Base-by-base conservation (phyloP, 768 basidiomycete genomes). In the Tremella yokohamensis region DNA sequence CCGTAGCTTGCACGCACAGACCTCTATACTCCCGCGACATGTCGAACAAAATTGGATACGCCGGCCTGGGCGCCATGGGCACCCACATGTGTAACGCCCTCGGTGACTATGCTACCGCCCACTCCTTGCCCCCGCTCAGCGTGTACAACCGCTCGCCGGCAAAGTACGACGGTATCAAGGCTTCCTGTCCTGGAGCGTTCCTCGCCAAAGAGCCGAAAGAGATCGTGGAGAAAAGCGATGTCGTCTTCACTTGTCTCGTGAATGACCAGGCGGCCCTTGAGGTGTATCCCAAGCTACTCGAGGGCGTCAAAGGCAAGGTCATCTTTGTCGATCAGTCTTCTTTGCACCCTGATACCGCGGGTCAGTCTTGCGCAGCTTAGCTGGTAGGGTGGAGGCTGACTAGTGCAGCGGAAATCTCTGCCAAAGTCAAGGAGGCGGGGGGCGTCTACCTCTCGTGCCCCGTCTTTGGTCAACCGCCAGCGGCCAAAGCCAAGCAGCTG, bases 291-390 rank as follows among this genome's bases (percentile, higher is more conserved):
- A 42, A 55, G 45, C 18, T 64, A 18, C 45, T 64, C 15, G 26
- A 54, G 11, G 58, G 26, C 4, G 24, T 54, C 9, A 54, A 52
- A 22, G 54, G 22, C 18, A 50, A 52, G 22, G 57, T 64, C 8
- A 48, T 68, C 13, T 68, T 68, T 52, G 56, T 61, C 7, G 63
- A 68, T 56, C 63, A 64, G 40, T 52, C 54, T 8, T 64, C 56
- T 38, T 49, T 68, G 40, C 59, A 63, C 29, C 54, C 62, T 26
- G 25, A 54, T 6, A 68, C 66, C n/a, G 37, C 57, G 19, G 45
- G 65, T 67, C 39, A 40, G 65, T 60, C 29, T 29, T 29, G 9
- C 20, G 16, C 22, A 25, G 8, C 6, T 29, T 3, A 2, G 11
- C 25, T 45, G 26, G 3, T 11, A 52, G 8, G 16, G 25, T 24